Conservation (phyloP, 148 eudicot genomes). For the Cornus controversa region DNA sequence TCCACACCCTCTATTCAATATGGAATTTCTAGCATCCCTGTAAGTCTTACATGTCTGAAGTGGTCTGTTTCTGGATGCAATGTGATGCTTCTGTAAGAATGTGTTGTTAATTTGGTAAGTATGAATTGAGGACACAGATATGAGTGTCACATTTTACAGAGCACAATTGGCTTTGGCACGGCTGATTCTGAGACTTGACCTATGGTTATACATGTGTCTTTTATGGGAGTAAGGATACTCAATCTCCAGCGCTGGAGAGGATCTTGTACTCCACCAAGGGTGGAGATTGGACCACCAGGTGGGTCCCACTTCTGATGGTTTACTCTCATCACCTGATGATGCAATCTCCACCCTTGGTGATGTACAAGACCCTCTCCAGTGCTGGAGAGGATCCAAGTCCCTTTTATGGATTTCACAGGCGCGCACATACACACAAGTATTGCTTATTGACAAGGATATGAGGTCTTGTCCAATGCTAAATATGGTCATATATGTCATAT, state of each 20-base stretch:
- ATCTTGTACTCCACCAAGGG: too few relatives aligned
- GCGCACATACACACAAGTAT: not conserved
- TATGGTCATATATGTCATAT: not conserved
- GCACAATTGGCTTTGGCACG: too few relatives aligned
- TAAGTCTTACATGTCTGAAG: conserved; percentile 24
- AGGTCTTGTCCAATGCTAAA: not conserved
- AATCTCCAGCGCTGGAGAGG: too few relatives aligned
- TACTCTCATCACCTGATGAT: too few relatives aligned
- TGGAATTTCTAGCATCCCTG: conserved; percentile 78
- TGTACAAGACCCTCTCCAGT: too few relatives aligned
- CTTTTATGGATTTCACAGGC: too few relatives aligned
- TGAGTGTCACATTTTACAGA: not conserved
- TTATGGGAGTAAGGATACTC: too few relatives aligned
- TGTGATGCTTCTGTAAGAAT: not conserved
- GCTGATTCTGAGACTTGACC: not conserved
- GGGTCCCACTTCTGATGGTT: too few relatives aligned
- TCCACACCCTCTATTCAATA: conserved; percentile 28
- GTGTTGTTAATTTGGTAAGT: not conserved
- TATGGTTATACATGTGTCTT: too few relatives aligned
- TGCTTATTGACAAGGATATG: not conserved
- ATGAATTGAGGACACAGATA: not conserved
- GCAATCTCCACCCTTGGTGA: too few relatives aligned
- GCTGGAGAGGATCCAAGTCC: too few relatives aligned
- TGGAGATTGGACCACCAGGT: too few relatives aligned
- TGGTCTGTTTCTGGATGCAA: not conserved